These are phyloP conservation scores for Geranomyces michiganensis DNA, from an alignment of 192 early-diverging fungal genomes.

Conservation along the genomic window DNA sequence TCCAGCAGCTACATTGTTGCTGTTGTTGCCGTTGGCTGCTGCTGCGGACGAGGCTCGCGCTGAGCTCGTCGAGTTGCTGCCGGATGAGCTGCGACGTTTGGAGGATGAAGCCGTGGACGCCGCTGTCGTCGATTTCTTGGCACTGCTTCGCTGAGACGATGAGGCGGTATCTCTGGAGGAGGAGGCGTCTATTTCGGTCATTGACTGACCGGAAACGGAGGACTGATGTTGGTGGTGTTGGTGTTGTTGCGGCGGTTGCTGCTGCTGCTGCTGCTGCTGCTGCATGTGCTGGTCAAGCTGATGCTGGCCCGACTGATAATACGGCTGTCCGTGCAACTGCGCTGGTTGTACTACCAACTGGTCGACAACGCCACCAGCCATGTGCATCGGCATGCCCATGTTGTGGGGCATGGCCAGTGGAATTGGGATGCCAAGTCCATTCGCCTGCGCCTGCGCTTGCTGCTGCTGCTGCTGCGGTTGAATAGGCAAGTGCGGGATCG, in stretches of 20 bases:
- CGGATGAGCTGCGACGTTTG: too few relatives aligned
- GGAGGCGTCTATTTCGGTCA: too few relatives aligned
- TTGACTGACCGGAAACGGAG: too few relatives aligned
- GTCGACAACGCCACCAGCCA: background rate
- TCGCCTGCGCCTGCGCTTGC: background rate
- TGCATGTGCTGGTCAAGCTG: background rate
- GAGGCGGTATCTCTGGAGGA: too few relatives aligned
- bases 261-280: constrained; percentile 14
- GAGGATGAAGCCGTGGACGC: too few relatives aligned
- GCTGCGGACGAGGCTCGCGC: background rate
- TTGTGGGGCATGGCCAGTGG: background rate
- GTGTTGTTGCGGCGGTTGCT: too few relatives aligned
- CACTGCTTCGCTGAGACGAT: too few relatives aligned
- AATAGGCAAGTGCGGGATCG: background rate
- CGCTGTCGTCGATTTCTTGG: too few relatives aligned
- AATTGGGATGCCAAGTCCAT: background rate
- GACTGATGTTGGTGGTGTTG: background rate
- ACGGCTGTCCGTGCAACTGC: background rate
- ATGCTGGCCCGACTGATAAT: background rate
- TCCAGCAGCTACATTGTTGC: background rate
- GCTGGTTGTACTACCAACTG: background rate
- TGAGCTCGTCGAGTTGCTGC: too few relatives aligned
- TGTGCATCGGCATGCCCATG: constrained; percentile 1
- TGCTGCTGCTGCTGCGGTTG: constrained; percentile 1
- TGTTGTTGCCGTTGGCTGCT: background rate